Percentiles rank a stretch among this genome's conserved stretches.
Evolutionary conservation across 257 asterid genomes (phyloP).

Genomic region (Penstemon newberryi): DNA sequence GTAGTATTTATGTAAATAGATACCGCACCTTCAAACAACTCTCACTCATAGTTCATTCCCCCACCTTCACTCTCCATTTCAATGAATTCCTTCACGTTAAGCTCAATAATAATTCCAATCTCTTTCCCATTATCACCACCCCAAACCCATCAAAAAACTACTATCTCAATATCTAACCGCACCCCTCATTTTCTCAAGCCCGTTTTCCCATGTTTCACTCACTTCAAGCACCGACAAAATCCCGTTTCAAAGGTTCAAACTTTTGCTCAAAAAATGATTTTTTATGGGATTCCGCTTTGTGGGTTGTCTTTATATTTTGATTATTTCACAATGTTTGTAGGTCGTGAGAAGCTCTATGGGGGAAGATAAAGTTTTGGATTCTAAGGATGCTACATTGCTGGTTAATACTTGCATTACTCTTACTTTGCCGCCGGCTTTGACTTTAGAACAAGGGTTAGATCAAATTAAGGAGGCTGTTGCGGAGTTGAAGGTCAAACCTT

Average conservation of each 20-base stretch:
- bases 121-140: constrained; percentile 35
- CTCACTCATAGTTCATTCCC: constrained; percentile 17
- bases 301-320: constrained; percentile 27
- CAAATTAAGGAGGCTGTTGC: constrained; percentile 66
- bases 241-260: constrained; percentile 40
- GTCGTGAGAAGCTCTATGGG: constrained; percentile 53
- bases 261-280: constrained; percentile 19
- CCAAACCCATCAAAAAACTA: constrained; percentile 41
- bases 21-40: constrained; percentile 18
- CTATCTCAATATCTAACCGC: constrained; percentile 33
- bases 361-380: constrained; percentile 48
- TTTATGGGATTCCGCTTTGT: constrained; percentile 16
- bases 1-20: constrained; percentile 1
- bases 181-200: constrained; percentile 39
- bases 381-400: constrained; percentile 77
- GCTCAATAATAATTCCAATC: constrained; percentile 36
- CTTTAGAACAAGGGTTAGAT: constrained; percentile 76
- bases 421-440: constrained; percentile 71
- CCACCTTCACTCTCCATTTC: constrained; percentile 3
- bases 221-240: constrained; percentile 38
- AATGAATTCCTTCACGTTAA: constrained; percentile 37
- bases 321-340: constrained; percentile 33
- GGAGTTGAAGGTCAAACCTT: constrained; percentile 59
- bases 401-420: constrained; percentile 79
- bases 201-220: constrained; percentile 31